A percentile compares a stretch with the other conserved stretches of the same genome.
These are phyloP conservation scores for Skeletonema menzelii DNA, from an alignment of 108 stramenopile genomes.

Conservation along the genomic window DNA sequence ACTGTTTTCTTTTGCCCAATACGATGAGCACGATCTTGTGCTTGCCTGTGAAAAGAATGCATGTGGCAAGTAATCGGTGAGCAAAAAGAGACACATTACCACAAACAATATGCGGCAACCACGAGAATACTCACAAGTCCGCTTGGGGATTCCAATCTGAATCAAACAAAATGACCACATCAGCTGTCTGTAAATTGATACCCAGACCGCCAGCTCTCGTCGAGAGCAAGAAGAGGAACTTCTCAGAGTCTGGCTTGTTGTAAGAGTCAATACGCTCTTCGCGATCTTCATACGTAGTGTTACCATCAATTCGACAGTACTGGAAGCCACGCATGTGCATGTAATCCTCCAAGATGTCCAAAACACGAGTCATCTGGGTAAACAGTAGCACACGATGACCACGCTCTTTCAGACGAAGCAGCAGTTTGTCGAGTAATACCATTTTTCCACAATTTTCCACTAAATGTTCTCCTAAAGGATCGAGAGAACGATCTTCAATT, in stretches of 20 bases:
- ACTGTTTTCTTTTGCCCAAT: conserved; percentile 98
- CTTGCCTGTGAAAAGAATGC: conserved; percentile 52
- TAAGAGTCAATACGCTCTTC: conserved; percentile 94
- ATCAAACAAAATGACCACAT: conserved; percentile 94
- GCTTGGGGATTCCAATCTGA: conserved; percentile 98
- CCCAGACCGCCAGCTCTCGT: conserved; percentile 95
- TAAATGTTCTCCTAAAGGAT: conserved; percentile 87
- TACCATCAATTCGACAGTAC: conserved; percentile 99
- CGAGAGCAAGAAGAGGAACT: conserved; percentile 90
- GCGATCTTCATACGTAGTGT: conserved; percentile 77
- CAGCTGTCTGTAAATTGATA: conserved; percentile 92
- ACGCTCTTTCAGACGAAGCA: conserved; percentile 79
- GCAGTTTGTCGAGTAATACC: conserved; percentile 88
- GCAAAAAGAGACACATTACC: not conserved
- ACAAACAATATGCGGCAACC: not conserved
- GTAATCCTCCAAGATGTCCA: conserved; percentile 95
- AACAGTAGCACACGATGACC: conserved; percentile 95
- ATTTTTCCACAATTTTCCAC: conserved; percentile 89
- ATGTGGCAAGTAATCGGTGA: not conserved
- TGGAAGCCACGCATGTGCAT: conserved; percentile 83
- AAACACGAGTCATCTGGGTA: conserved; percentile 95
- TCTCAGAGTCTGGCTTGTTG: conserved; percentile 89
- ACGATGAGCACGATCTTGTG: conserved; percentile 92
- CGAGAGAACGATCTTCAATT: conserved; percentile 89
- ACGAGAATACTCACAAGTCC: conserved; percentile 75